Base-by-base conservation (phyloP, 805 yeast species). In the Candida odintsovae region DNA sequence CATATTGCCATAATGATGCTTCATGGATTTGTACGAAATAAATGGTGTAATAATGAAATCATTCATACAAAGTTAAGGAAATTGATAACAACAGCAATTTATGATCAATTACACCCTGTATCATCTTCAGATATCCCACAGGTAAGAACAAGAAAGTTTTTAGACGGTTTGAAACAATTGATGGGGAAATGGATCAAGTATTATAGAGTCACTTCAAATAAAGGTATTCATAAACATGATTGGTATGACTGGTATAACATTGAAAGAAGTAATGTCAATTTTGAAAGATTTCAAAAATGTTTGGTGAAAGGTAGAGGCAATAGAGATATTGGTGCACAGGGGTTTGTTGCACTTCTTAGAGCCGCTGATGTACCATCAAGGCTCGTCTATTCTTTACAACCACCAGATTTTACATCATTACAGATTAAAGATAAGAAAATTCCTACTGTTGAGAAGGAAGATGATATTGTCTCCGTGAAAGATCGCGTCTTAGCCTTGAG, bases 251-350 rank as follows among this genome's bases (percentile, higher is more conserved):
- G 58, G 62, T 35, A 48, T 13, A 51, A 44, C 40, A n/a, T 45
- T 4, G 40, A 42, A 46, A 38, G 59, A 43, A 50, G 48, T 48
- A 25, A 54, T 48, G 43, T 55, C 49, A 22, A 61, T 55, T 64
- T 71, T 28, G 57, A 58, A 2, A 67, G 68, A 40, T 87, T 86
- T 56, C 57, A 62, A 7, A 63, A 64, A 19, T 58, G 69, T 16
- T 60, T 86, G 0, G 45, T 61, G 2, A 59, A 67, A 15, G 76
- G 77, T 22, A 62, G 72, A 16, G 99, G 98, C 0, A 78, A 88
- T 3, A 64, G 86, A 29, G 97, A 92, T 59, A 47, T 87, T 7
- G 84, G 85, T 0, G 90, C 94, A 0, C 96, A 88, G 58, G 97
- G 96, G 0, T 90, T 88, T 67, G 88, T 89, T 15, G 79, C 86